Conservation (phyloP, 2,329 filamentous ascomycete species). For the Cladosporium sphaerospermum region DNA sequence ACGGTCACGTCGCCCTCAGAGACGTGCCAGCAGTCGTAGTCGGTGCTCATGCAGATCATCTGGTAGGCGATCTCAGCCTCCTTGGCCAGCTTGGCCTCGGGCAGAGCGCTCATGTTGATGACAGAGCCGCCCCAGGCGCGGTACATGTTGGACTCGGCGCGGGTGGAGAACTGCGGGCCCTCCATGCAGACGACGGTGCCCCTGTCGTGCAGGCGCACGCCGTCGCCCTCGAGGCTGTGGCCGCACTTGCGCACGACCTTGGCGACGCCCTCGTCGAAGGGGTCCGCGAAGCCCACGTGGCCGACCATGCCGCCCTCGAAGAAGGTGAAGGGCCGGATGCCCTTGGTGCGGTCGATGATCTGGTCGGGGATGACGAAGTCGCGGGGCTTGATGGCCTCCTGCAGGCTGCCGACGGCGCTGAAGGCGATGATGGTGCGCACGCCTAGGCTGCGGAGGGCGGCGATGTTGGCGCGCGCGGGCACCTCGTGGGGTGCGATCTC, state of each 20-base stretch:
- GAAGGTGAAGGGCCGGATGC: conserved; percentile 88
- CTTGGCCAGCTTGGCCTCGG: conserved; percentile 90
- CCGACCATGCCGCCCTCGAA: conserved; percentile 89
- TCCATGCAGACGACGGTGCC: conserved; percentile 94
- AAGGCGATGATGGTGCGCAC: conserved; percentile 91
- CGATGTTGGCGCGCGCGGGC: conserved; percentile 91
- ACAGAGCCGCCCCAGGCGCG: conserved; percentile 87
- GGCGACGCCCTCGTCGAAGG: conserved; percentile 76
- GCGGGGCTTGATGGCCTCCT: conserved; percentile 86
- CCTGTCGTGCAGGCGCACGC: conserved; percentile 73
- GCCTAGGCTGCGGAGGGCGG: conserved; percentile 85
- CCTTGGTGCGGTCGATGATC: conserved; percentile 95
- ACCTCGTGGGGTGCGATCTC: conserved; percentile 90
- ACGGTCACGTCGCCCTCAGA: conserved; percentile 77
- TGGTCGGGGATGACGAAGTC: conserved; percentile 97
- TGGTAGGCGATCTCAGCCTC: conserved; percentile 96
- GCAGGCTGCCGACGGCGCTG: conserved; percentile 86
- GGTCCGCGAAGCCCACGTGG: conserved; percentile 92
- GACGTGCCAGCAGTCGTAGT: conserved; percentile 97
- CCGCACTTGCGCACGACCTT: conserved; percentile 74
- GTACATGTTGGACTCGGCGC: conserved; percentile 93
- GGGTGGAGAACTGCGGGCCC: conserved; percentile 96
- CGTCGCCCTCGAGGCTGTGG: conserved; percentile 70
- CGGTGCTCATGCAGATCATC: conserved; percentile 98
- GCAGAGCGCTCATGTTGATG: conserved; percentile 97